Base-by-base conservation (phyloP, 140 eudicot species). In the Cichorium intybus region DNA sequence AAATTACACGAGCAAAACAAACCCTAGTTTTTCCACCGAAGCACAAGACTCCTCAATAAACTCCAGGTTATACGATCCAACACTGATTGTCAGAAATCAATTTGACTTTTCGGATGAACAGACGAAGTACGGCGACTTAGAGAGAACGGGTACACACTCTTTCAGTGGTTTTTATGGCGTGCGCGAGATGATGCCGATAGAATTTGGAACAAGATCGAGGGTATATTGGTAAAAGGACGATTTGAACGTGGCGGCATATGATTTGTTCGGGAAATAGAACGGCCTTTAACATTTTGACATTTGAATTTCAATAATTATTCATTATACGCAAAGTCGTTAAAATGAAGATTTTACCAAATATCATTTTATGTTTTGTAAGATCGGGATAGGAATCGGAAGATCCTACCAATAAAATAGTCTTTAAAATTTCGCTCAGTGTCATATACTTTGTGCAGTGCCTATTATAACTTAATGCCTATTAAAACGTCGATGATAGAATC, bases 191-290 rank as follows among this genome's bases (percentile, higher is more conserved):
- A 39, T 51, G 20, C 55, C 67, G 66, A 68, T 47, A 45, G 55
- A 68, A 68, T 56, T 67, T 67, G 79, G 46, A 62, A 66, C 34
- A 28, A 48, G 31, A 52, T 18, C 3, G 62, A 52, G 79, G 79
- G 67, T 63, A 56, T 63, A 70, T 63, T 48, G 33, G 81, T 56
- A 24, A 70, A 31, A 3, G 6, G 3, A 1, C 0, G 8, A 14
- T 28, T 43, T 54, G 26, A 18, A 70, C 61, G 67, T 67, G 75
- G 58, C 27, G 68, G 71, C 39, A 33, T 61, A 10, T 74, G 74
- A 49, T 64, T 73, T 24, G 73, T 22, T n/a, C n/a, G n/a, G n/a
- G n/a, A n/a, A n/a, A n/a, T n/a, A n/a, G n/a, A n/a, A n/a, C n/a
- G n/a, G n/a, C n/a, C n/a, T n/a, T n/a, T n/a, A n/a, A n/a, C n/a